phyloP scores from a whole-genome alignment of 345 rosid species.

The Moricandia arvensis region DNA sequence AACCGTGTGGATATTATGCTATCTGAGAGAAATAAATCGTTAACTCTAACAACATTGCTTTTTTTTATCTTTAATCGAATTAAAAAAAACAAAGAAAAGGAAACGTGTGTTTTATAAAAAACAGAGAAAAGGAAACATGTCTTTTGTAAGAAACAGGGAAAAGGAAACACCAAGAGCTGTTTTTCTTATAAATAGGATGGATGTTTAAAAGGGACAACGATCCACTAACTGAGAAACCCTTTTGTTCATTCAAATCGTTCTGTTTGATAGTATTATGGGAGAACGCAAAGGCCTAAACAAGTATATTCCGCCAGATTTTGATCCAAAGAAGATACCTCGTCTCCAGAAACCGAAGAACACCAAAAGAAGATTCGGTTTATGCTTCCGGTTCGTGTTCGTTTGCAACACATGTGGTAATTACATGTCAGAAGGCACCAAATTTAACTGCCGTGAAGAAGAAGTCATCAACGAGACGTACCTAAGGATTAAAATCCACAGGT shows the following conservation, averaged over 20 bases:
- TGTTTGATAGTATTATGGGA: constrained; percentile 52
- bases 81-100: no score
- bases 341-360: background rate
- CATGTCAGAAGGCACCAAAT: constrained; percentile 78
- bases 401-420: constrained; percentile 75
- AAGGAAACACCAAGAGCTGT: background rate
- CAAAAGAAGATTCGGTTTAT: constrained; percentile 83
- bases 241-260: background rate
- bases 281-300: constrained; percentile 76
- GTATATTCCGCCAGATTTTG: constrained; percentile 75
- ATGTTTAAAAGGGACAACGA: background rate
- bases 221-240: background rate
- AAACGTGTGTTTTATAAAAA: no score
- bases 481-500: constrained; percentile 51
- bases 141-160: no score
- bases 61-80: no score
- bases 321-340: constrained; percentile 69
- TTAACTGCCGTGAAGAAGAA: constrained; percentile 73
- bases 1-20: no score
- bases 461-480: constrained; percentile 48
- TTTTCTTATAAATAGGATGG: background rate
- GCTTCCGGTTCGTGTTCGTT: constrained; percentile 77
- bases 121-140: no score
- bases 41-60: no score
- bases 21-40: no score